Base-by-base conservation (phyloP, 768 basidiomycete species). In the Amylocystis lapponica region DNA sequence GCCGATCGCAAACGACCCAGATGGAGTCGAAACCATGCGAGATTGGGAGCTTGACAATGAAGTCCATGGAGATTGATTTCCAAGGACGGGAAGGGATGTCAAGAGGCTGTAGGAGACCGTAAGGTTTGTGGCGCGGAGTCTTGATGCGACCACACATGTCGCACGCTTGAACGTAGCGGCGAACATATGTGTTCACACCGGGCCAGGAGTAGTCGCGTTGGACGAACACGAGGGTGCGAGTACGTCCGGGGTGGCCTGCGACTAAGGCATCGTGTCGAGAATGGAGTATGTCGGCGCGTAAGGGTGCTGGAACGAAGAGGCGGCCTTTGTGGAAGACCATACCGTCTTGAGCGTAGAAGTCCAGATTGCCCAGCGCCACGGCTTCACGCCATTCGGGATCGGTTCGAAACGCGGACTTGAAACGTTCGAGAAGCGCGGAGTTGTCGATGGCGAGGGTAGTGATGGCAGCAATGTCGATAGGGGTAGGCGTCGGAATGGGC, bases 131-230 rank as follows among this genome's bases (percentile, higher is more conserved):
- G n/a, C 54, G 53, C 3, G 43, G 46, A 0, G 48, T 22, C 41
- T 69, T 68, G 42, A 48, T 51, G 3, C 55, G 51, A 19, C 44
- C 40, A 46, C 67, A 68, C 2, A 39, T 41, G 7, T 58, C 52
- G 51, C 67, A 67, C 3, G 55, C 43, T 2, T 39, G 11, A 27
- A 68, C 58, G 49, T 69, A 70, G 27, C 45, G 20, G 5, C 52
- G 35, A 21, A 70, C 50, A 38, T 54, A 58, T 9, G 36, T 36
- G 16, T 43, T 36, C 25, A 65, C 47, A 3, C 46, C 39, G 2
- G 60, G 72, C 72, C 71, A 76, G 2, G 57, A 68, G 49, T 66
- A 75, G 31, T 72, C 55, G 4, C 62, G 55, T 0, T 30, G 33
- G 3, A 75, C 47, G 2, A 63, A 43, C 3, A 59, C 49, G 8